Conservation (phyloP, 2,329 filamentous ascomycete genomes). For the Bipolaris sorokiniana region DNA sequence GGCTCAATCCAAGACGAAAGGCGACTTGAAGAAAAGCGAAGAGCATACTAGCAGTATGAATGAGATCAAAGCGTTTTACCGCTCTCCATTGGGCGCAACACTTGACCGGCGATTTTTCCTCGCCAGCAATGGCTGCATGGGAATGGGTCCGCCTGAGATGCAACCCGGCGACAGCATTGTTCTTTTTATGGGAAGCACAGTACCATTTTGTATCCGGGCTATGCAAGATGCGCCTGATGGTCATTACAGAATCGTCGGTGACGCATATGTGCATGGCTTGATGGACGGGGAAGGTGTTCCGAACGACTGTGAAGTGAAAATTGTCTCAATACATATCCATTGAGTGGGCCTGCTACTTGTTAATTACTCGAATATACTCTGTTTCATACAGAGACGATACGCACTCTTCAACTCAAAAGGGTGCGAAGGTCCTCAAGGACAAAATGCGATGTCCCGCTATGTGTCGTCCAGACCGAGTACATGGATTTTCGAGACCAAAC, state of each 20-base stretch:
- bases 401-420: no score
- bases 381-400: no score
- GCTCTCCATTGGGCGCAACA: conserved; percentile 3
- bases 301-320: neutral
- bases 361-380: neutral
- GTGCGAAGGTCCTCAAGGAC: neutral
- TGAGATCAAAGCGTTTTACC: neutral
- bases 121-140: conserved; percentile 26
- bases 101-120: conserved; percentile 21
- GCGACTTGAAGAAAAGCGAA: neutral
- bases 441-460: neutral
- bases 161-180: conserved; percentile 19
- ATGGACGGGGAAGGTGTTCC: conserved; percentile 27
- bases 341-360: neutral
- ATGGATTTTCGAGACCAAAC: neutral
- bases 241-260: conserved; percentile 14
- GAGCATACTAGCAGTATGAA: neutral
- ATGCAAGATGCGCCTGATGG: neutral
- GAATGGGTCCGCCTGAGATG: conserved; percentile 19
- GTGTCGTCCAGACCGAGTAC: no score
- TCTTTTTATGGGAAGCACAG: conserved; percentile 23
- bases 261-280: conserved; percentile 24
- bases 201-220: conserved; percentile 22
- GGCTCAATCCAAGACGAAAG: neutral
- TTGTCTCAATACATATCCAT: neutral